phyloP scores from a whole-genome alignment of 148 eudicot genomes.

The Persicaria tinctoria region DNA sequence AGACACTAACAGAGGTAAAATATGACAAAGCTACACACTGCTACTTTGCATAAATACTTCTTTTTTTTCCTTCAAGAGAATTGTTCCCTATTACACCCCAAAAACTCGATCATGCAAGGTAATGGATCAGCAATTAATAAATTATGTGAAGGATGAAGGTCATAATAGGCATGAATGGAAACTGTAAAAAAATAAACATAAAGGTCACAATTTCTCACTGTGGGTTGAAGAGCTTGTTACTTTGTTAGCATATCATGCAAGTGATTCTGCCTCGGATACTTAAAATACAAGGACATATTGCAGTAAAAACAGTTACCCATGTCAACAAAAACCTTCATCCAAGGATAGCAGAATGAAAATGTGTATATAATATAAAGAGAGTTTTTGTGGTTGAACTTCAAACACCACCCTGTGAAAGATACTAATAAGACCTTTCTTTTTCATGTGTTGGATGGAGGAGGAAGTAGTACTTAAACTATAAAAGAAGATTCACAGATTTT shows the following conservation, averaged over 20 bases:
- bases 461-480: too few relatives aligned
- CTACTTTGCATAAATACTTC: neutral
- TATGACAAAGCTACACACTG: neutral
- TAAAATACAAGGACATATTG: neutral
- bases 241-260: neutral
- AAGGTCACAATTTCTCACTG: neutral
- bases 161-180: neutral
- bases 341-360: neutral
- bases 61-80: conserved; percentile 1
- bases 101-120: neutral
- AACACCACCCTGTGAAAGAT: neutral
- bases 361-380: neutral
- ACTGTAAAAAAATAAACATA: neutral
- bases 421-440: neutral
- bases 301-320: neutral
- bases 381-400: neutral
- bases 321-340: neutral
- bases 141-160: neutral
- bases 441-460: neutral
- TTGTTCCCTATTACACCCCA: neutral
- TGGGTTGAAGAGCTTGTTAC: neutral
- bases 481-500: too few relatives aligned
- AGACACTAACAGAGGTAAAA: neutral
- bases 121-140: neutral
- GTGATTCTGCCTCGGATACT: neutral